phyloP scores from a whole-genome alignment of 2,329 filamentous ascomycete genomes.

The Simplicillium aogashimaense region DNA sequence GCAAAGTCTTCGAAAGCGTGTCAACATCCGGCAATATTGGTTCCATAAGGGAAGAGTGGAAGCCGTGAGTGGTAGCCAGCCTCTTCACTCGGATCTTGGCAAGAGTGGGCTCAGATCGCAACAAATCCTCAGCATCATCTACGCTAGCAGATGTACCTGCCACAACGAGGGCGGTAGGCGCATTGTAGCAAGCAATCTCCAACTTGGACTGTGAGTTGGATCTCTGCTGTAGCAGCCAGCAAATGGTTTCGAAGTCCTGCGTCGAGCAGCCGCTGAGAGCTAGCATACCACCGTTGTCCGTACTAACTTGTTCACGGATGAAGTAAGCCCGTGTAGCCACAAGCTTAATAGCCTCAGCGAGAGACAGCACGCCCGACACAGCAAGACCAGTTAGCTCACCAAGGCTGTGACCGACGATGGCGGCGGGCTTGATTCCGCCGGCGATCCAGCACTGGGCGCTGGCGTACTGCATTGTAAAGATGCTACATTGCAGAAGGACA shows the following conservation, averaged over 20 bases:
- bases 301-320: constrained; percentile 20
- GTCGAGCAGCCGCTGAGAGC: constrained; percentile 23
- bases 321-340: constrained; percentile 18
- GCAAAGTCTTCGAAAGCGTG: constrained; percentile 10
- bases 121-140: constrained; percentile 11
- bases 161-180: constrained; percentile 29
- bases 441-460: constrained; percentile 24
- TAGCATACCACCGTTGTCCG: constrained; percentile 28
- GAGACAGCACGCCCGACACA: constrained; percentile 18
- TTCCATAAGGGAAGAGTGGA: constrained; percentile 33
- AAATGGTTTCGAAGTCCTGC: constrained; percentile 11
- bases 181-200: constrained; percentile 33
- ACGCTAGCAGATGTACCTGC: constrained; percentile 24
- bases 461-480: constrained; percentile 30
- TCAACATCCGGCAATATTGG: constrained; percentile 16
- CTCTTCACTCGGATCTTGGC: constrained; percentile 18
- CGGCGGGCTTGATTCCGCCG: constrained; percentile 13
- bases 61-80: constrained; percentile 35
- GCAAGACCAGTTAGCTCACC: constrained; percentile 30
- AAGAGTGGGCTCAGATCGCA: background rate
- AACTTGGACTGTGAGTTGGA: constrained; percentile 1
- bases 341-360: constrained; percentile 19
- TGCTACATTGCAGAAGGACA: constrained; percentile 22
- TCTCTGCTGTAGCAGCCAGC: constrained; percentile 11
- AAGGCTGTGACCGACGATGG: constrained; percentile 27